These are phyloP conservation scores for sunflower (Helianthus annuus) DNA, from an alignment of 129 eudicot species.

Conservation along the genomic window DNA sequence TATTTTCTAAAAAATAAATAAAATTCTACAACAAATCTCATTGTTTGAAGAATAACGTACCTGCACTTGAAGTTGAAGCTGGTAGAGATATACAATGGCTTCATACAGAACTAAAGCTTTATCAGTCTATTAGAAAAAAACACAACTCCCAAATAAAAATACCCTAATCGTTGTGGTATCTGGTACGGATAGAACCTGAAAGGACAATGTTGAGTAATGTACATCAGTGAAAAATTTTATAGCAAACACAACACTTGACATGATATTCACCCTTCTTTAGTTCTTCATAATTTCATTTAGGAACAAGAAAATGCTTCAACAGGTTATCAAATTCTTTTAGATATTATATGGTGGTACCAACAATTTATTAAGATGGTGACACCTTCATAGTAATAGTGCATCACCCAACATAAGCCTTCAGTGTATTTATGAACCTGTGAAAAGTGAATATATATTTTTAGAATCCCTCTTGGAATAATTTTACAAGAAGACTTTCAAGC, in stretches of 20 bases:
- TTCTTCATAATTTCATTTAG: neutral
- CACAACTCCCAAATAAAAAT: too few species aligned
- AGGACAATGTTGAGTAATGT: conserved; percentile 5
- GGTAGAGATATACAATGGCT: too few species aligned
- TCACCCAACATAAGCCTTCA: conserved; percentile 98
- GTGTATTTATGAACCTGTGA: conserved; percentile 70
- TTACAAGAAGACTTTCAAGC: conserved; percentile 6
- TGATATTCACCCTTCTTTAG: neutral
- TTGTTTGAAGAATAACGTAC: too few species aligned
- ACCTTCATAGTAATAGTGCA: conserved; percentile 99
- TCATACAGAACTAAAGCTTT: too few species aligned
- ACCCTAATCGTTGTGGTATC: too few species aligned
- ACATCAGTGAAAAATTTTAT: neutral
- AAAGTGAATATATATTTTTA: neutral
- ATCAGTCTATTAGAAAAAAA: too few species aligned
- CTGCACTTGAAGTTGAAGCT: too few species aligned
- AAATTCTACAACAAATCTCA: too few species aligned
- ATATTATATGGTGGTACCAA: neutral
- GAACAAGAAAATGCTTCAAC: conserved; percentile 9
- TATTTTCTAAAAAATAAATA: too few species aligned
- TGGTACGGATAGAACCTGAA: conserved; percentile 97
- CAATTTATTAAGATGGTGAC: conserved; percentile 27
- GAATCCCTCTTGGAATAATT: conserved; percentile 1
- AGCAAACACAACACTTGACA: neutral
- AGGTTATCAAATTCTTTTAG: conserved; percentile 10